Base-by-base conservation (phyloP, 768 basidiomycete genomes). In the Pisolithus marmoratus region DNA sequence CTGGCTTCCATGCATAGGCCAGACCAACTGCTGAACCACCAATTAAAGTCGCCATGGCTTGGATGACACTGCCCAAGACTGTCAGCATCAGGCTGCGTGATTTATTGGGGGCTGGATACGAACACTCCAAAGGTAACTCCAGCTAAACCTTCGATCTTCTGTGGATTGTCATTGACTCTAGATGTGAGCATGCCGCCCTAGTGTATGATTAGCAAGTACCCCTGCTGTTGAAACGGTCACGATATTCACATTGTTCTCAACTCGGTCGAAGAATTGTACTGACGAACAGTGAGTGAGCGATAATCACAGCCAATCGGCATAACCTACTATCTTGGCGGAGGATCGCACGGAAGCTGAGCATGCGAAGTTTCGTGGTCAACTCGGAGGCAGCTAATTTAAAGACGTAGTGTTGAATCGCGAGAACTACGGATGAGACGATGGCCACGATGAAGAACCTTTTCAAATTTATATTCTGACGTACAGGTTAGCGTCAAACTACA, bases 181-280 rank as follows among this genome's bases (percentile, higher is more conserved):
- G 88, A 79, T 3, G 91, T 94, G 50, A 97, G 74, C 40, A 79
- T 75, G 52, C 95, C 95, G 9, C 91, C 87, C 80, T 85, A 60
- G 5, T 11, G 50, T n/a, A 12, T 1, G 19, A 1, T 50, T 17
- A 26, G 36, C 34, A 29, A 45, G 48, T 50, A 29, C 15, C 48
- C 48, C 26, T 15, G 8, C n/a, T 20, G 51, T 2, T 3, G 8
- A 9, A 19, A 22, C 15, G n/a, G 24, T 20, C 14, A 22, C 14
- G 6, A 22, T 8, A 70, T 81, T 59, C 65, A 84, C 84, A 52
- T 75, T 88, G 64, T 96, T 83, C 67, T 84, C 81, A 23, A 92
- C 90, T 70, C 81, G 83, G 69, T 96, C 93, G 53, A 94, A 96
- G 75, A 85, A 94, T 55, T 85, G 86, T 59, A 90, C 84, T 87